Evolutionary conservation across 129 eudicot species (phyloP).

Genomic region (Artemisia argyi): DNA sequence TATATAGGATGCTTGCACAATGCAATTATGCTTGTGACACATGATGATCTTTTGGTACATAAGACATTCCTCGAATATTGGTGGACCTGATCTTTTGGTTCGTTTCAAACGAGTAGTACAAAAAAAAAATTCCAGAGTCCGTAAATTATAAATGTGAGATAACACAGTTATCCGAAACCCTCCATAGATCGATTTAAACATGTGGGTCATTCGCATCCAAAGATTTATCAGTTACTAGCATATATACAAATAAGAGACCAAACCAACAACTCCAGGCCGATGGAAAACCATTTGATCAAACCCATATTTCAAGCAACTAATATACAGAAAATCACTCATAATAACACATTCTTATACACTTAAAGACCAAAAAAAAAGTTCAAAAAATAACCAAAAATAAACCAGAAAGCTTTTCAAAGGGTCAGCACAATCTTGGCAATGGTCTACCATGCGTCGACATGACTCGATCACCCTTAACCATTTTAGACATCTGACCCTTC

Average conservation of each 20-base stretch:
- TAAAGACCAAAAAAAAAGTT: slow-evolving; percentile 12
- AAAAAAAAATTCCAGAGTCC: too few relatives aligned
- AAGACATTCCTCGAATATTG: too few relatives aligned
- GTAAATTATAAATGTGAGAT: too few relatives aligned
- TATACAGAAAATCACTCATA: slow-evolving; percentile 37
- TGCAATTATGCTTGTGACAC: too few relatives aligned
- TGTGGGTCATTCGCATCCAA: too few relatives aligned
- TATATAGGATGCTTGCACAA: not conserved
- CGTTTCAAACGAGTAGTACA: too few relatives aligned
- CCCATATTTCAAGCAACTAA: slow-evolving; percentile 27
- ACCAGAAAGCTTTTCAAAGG: slow-evolving; percentile 15
- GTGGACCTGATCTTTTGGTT: too few relatives aligned
- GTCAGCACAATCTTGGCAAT: slow-evolving; percentile 67
- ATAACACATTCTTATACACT: slow-evolving; percentile 31
- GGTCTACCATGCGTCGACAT: slow-evolving; percentile 27
- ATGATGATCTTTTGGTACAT: too few relatives aligned
- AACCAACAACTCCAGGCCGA: slow-evolving; percentile 19
- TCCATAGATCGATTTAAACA: too few relatives aligned
- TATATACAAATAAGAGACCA: not conserved
- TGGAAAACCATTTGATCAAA: slow-evolving; percentile 18
- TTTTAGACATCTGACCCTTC: slow-evolving; percentile 81
- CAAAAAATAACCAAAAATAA: not conserved
- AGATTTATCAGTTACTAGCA: too few relatives aligned
- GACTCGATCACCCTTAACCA: slow-evolving; percentile 44
- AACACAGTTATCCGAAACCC: too few relatives aligned